These are phyloP conservation scores for Vitis labrusca DNA, from an alignment of 164 flowering plant genomes.

Conservation along the genomic window DNA sequence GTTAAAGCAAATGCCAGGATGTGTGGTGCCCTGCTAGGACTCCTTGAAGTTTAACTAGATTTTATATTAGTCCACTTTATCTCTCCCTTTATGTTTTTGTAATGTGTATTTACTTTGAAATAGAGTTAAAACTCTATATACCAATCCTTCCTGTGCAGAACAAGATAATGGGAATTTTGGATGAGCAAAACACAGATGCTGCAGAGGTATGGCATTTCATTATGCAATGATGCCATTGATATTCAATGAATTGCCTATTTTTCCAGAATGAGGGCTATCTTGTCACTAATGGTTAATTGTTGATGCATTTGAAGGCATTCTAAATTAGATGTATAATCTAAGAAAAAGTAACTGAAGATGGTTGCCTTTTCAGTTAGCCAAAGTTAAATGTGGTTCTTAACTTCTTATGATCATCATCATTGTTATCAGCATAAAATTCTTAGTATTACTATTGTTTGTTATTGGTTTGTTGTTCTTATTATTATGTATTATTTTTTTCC, in stretches of 20 bases:
- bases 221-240: constrained; percentile 2
- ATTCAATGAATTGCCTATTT: background rate
- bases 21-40: no score
- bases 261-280: background rate
- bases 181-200: constrained; percentile 18
- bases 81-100: background rate
- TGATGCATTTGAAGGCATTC: background rate
- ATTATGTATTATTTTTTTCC: no score
- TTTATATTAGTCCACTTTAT: background rate
- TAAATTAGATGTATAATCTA: background rate
- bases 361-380: background rate
- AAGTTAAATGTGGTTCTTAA: no score
- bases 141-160: constrained; percentile 26
- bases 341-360: background rate
- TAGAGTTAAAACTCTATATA: background rate
- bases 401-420: no score
- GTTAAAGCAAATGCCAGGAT: no score
- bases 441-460: no score
- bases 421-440: no score
- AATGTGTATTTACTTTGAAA: background rate
- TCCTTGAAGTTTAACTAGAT: no score
- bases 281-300: constrained; percentile 1
- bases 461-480: no score
- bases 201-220: constrained; percentile 29
- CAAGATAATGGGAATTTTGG: constrained; percentile 22